Evolutionary conservation across 441 rosid species (phyloP).

Genomic region (Mallotus japonicus): DNA sequence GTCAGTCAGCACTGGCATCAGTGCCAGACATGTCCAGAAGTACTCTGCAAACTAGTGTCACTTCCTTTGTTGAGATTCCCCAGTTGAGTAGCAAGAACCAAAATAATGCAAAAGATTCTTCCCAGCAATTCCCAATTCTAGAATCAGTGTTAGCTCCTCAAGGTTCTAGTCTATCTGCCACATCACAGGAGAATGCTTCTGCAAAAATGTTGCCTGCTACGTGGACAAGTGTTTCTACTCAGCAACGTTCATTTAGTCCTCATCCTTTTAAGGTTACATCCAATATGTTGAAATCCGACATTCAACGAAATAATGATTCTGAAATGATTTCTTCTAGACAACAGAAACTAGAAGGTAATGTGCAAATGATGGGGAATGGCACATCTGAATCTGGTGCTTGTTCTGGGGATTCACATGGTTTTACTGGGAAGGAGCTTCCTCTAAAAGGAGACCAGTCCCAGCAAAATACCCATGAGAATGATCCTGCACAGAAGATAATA

Average conservation of each 20-base stretch:
- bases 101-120: conserved; percentile 33
- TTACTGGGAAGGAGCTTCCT: conserved; percentile 31
- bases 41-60: conserved; percentile 21
- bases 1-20: conserved; percentile 33
- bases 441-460: conserved; percentile 25
- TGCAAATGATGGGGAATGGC: conserved; percentile 35
- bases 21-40: conserved; percentile 28
- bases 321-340: conserved; percentile 37
- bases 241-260: conserved; percentile 37
- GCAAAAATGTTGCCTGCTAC: conserved; percentile 37
- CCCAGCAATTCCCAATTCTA: conserved; percentile 47
- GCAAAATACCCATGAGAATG: conserved; percentile 31
- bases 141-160: conserved; percentile 47
- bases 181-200: conserved; percentile 39
- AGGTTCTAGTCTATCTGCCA: conserved; percentile 32
- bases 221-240: conserved; percentile 41
- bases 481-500: conserved; percentile 25
- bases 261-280: conserved; percentile 37
- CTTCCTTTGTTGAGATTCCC: conserved; percentile 37
- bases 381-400: conserved; percentile 38
- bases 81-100: conserved; percentile 28
- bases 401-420: conserved; percentile 29
- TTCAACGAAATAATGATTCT: conserved; percentile 34
- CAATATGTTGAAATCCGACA: conserved; percentile 33
- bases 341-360: conserved; percentile 37